A percentile compares a stretch with the other conserved stretches of the same genome.
phyloP scores from a whole-genome alignment of 2,329 filamentous ascomycete genomes.

The Elsinoe australis region DNA sequence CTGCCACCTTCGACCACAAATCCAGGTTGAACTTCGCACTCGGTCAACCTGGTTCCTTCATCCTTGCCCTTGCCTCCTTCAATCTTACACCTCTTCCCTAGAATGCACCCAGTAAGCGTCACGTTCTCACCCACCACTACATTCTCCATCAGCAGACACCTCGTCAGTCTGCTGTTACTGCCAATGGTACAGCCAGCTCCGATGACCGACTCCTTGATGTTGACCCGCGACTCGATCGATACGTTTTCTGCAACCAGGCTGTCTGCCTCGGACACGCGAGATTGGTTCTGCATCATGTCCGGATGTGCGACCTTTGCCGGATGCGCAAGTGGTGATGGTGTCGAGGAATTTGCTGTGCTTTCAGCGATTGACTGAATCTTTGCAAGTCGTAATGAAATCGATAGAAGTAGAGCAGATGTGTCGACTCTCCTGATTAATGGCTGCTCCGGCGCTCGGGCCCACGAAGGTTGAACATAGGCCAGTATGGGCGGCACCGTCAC shows the following conservation, averaged over 20 bases:
- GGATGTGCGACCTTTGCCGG: constrained; percentile 73
- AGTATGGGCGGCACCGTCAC: constrained; percentile 64
- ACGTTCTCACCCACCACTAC: constrained; percentile 76
- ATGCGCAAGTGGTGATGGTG: constrained; percentile 66
- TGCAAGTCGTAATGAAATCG: constrained; percentile 75
- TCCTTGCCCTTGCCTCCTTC: constrained; percentile 60
- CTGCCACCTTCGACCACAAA: constrained; percentile 76
- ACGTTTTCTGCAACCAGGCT: constrained; percentile 83
- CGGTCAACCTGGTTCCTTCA: constrained; percentile 55
- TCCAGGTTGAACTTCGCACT: constrained; percentile 84
- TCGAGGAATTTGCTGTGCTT: constrained; percentile 40
- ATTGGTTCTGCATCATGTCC: constrained; percentile 68
- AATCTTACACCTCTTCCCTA: constrained; percentile 72
- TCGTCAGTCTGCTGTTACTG: constrained; percentile 74
- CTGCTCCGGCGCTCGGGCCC: constrained; percentile 21
- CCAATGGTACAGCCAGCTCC: constrained; percentile 81
- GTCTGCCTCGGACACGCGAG: constrained; percentile 74
- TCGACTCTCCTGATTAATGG: constrained; percentile 82
- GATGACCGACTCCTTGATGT: constrained; percentile 88
- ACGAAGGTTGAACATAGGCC: constrained; percentile 67
- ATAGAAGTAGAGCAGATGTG: constrained; percentile 71
- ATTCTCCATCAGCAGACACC: constrained; percentile 88
- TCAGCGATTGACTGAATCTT: constrained; percentile 69
- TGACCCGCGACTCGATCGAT: constrained; percentile 75
- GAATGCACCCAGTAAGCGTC: constrained; percentile 77